phyloP scores from a whole-genome alignment of 129 eudicot species.

The Kitagawia praeruptora region DNA sequence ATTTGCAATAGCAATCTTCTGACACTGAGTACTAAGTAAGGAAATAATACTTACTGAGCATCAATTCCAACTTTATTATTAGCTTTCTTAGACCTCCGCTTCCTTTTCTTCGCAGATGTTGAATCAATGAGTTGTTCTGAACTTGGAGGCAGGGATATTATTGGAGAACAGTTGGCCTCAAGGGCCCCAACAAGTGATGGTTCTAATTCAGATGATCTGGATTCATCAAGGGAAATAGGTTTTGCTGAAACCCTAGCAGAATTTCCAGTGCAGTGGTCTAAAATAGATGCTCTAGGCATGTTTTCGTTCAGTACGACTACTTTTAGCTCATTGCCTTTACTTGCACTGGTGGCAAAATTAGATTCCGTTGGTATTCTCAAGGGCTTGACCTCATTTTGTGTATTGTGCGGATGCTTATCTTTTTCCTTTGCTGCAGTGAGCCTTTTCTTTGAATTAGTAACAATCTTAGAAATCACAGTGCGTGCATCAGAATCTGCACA shows the following conservation, averaged over 20 bases:
- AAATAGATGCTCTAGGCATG: neutral
- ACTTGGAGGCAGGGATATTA: neutral
- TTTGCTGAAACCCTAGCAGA: neutral
- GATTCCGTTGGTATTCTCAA: neutral
- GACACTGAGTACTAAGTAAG: neutral
- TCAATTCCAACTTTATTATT: neutral
- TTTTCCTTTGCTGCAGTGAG: conserved; percentile 24
- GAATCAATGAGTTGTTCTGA: neutral
- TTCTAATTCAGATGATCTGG: neutral
- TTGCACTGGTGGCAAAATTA: neutral
- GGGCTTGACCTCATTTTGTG: neutral
- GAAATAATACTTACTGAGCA: conserved; percentile 3
- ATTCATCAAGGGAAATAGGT: neutral
- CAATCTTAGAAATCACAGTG: conserved; percentile 24
- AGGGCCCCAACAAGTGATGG: neutral
- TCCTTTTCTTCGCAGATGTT: neutral
- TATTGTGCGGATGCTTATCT: conserved; percentile 1
- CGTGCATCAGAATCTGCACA: conserved; percentile 33
- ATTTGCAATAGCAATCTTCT: neutral
- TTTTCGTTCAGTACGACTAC: neutral
- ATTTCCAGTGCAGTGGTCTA: neutral
- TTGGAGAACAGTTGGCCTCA: neutral
- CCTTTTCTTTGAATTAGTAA: conserved; percentile 27
- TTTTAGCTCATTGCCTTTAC: neutral
- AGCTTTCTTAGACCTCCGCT: neutral